Evolutionary conservation across 75 land plant species (phyloP).

Genomic region (Selaginella moellendorffii): DNA sequence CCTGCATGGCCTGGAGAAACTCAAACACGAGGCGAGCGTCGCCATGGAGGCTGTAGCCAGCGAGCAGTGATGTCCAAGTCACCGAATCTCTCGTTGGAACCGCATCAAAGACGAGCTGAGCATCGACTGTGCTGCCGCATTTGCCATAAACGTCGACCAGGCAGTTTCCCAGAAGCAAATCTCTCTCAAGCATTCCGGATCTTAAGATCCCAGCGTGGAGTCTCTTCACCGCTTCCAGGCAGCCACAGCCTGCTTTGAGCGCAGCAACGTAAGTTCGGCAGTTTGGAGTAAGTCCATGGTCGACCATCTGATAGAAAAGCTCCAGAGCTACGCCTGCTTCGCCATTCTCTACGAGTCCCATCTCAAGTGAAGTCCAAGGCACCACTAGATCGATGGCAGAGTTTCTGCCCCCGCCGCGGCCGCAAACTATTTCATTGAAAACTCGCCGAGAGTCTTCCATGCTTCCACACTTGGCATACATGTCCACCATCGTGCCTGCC

Average conservation of each 20-base stretch:
- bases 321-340: no score
- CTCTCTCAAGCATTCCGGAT: slow-evolving; percentile 24
- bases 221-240: slow-evolving; percentile 14
- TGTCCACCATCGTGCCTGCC: no score
- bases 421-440: no score
- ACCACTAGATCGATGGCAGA: no score
- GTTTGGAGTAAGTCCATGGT: no score
- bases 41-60: slow-evolving; percentile 18
- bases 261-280: slow-evolving; percentile 33
- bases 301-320: no score
- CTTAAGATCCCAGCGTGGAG: slow-evolving; percentile 26
- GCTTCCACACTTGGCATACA: no score
- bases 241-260: slow-evolving; percentile 28
- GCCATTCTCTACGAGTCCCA: no score
- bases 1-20: background rate
- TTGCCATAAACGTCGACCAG: slow-evolving; percentile 27
- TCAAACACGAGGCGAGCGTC: background rate
- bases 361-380: no score
- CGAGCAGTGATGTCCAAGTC: slow-evolving; percentile 21
- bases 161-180: slow-evolving; percentile 18
- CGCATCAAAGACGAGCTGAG: slow-evolving; percentile 7
- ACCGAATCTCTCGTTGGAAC: slow-evolving; percentile 14
- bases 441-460: no score
- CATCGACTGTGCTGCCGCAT: slow-evolving; percentile 12
- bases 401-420: no score